Evolutionary conservation across 495 filamentous ascomycete species (phyloP), one percentile per base, ranked within the genome.

Genomic region (Penicillium ochrochloron): DNA sequence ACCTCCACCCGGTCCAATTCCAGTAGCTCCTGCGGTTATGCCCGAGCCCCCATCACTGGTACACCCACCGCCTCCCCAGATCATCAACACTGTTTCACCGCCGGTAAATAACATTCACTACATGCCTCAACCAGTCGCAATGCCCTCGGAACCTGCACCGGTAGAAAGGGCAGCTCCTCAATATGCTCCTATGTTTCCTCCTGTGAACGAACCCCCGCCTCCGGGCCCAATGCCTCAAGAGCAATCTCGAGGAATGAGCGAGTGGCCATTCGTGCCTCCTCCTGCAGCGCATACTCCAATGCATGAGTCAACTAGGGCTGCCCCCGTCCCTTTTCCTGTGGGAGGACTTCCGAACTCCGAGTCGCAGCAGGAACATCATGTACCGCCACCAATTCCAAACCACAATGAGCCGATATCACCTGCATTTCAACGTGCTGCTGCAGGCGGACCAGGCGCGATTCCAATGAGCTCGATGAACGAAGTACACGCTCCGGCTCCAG

Each of bases 401-500:
- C 14, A 14, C 17, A 58, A 58, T 44, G 56, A 58, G 39, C 80
- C 78, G 9, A 70, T 75, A 1, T 80, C 80, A 25, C 79, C 82
- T 0, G 78, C 72, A 0, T 71, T 80, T 41, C 78, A 82, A 57
- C 70, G 71, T 23, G 73, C 75, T 12, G 80, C 75, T 12, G 80
- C 83, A 48, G 76, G 73, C 19, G 73, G 75, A 23, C 68, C 69
- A 7, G 78, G 81, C 23, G 78, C 74, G 0, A 84, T 86, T 33
- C 82, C 76, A 3, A 68, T 86, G 68, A 72, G 73, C n/a, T 81
- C 76, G 2, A 69, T 86, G 68, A 72, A 75, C n/a, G 72, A 80
- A 3, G 78, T 85, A 57, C 76, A 72, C 17, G 66, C 68, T n/a
- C 76, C 73, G 60, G 76, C 73, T 29, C 78, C 69, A 56, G 78